Percentiles rank a stretch among this genome's conserved stretches.
Evolutionary conservation across 1,284 basidiomycete species (phyloP).

Genomic region (Moniliella sp.): DNA sequence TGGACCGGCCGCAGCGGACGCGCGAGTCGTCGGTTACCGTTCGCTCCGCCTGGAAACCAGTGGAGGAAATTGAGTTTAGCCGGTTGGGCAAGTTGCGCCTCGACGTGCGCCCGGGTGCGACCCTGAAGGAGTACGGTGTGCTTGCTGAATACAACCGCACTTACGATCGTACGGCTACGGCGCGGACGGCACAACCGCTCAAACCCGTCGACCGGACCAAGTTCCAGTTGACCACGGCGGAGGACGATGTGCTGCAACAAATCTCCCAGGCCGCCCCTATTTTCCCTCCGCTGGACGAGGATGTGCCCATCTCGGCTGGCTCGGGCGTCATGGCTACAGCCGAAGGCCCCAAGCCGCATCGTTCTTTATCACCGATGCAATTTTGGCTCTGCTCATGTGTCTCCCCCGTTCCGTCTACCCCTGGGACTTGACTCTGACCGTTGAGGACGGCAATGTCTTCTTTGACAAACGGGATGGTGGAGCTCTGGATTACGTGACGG

Average conservation of each 20-base stretch:
- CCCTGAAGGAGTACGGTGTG: constrained; percentile 51
- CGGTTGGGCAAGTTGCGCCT: constrained; percentile 73
- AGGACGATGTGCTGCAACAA: constrained; percentile 46
- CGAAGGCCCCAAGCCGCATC: constrained; percentile 34
- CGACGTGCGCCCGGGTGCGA: constrained; percentile 42
- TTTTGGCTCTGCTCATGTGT: constrained; percentile 87
- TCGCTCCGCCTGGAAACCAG: constrained; percentile 68
- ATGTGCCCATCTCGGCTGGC: no score
- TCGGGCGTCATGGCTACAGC: no score
- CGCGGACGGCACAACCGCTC: constrained; percentile 64
- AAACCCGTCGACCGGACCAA: constrained; percentile 82
- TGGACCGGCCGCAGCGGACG: constrained; percentile 52
- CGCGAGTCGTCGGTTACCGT: constrained; percentile 87
- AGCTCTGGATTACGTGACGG: constrained; percentile 83
- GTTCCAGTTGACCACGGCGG: constrained; percentile 89
- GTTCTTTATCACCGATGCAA: constrained; percentile 88
- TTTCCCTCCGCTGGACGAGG: no score
- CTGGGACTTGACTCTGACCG: constrained; percentile 95
- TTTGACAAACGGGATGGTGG: constrained; percentile 86
- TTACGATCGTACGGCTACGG: constrained; percentile 79
- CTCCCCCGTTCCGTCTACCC: constrained; percentile 87
- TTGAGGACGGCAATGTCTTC: constrained; percentile 69
- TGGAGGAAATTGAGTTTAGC: constrained; percentile 92
- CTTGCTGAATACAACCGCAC: constrained; percentile 80
- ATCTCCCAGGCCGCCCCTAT: constrained; percentile 5